Conservation (phyloP, 2,329 filamentous ascomycete species). For the Aspergillus sp. region DNA sequence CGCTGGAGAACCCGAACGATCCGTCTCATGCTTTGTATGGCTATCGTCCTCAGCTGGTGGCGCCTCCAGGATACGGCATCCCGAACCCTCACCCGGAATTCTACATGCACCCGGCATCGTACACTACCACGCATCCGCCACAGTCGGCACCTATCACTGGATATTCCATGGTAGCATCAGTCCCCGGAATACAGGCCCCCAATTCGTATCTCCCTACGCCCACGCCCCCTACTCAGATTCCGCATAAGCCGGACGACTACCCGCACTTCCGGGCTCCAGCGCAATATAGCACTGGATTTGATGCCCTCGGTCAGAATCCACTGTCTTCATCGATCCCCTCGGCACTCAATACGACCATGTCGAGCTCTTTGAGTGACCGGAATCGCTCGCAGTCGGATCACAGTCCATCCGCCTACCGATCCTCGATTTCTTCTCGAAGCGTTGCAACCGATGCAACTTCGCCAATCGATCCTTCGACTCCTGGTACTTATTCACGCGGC, state of each 20-base stretch:
- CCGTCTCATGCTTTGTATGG: constrained; percentile 40
- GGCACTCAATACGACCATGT: constrained; percentile 29
- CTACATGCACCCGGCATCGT: constrained; percentile 36
- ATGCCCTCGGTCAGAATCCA: constrained; percentile 34
- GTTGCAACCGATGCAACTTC: constrained; percentile 39
- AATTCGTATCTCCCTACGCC: constrained; percentile 40
- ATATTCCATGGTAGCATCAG: constrained; percentile 35
- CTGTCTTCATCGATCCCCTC: constrained; percentile 35
- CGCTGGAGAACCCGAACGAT: constrained; percentile 40
- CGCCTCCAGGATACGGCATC: constrained; percentile 36
- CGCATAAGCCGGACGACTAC: constrained; percentile 40
- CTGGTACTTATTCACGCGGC: constrained; percentile 36
- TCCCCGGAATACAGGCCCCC: constrained; percentile 33
- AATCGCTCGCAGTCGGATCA: constrained; percentile 38
- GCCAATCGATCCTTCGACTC: constrained; percentile 38
- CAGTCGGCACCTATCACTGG: constrained; percentile 33
- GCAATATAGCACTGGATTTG: constrained; percentile 36
- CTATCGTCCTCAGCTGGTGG: constrained; percentile 41
- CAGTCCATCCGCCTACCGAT: constrained; percentile 38
- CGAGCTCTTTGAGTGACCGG: constrained; percentile 35
- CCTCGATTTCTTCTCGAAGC: constrained; percentile 40
- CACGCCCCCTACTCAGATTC: constrained; percentile 27
- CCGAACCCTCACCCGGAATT: constrained; percentile 35
- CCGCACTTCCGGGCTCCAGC: constrained; percentile 30
- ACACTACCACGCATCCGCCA: constrained; percentile 34